A percentile compares a stretch with the other conserved stretches of the same genome.
Evolutionary conservation across 805 yeast genomes (phyloP).

Genomic region (Lachancea sp.): DNA sequence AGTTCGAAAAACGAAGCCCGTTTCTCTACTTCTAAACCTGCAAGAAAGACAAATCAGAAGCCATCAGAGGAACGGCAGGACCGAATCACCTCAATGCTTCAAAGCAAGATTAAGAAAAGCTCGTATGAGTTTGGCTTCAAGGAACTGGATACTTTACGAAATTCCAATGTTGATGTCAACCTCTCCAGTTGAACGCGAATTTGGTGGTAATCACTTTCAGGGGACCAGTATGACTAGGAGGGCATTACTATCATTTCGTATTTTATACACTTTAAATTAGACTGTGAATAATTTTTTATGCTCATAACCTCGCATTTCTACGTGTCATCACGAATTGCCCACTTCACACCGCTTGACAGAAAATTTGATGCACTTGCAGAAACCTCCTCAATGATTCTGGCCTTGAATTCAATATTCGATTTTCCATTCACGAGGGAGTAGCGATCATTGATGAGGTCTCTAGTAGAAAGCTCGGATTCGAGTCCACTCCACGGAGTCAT

Average conservation of each 20-base stretch:
- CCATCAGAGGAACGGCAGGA: constrained; percentile 9
- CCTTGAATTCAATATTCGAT: constrained; percentile 5
- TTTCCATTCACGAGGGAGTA: constrained; percentile 14
- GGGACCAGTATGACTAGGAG: not conserved
- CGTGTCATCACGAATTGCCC: constrained; percentile 42
- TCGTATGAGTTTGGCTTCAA: not conserved
- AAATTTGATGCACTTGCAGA: constrained; percentile 36
- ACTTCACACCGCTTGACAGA: constrained; percentile 43
- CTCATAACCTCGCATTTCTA: not conserved
- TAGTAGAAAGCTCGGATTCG: constrained; percentile 36
- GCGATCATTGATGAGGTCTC: constrained; percentile 24
- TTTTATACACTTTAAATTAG: not conserved
- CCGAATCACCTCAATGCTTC: constrained; percentile 15
- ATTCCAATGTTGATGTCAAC: not conserved
- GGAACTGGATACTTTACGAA: not conserved
- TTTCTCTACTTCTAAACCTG: constrained; percentile 6
- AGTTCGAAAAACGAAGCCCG: constrained; percentile 7
- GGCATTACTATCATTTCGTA: too few relatives aligned
- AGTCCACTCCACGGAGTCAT: constrained; percentile 58
- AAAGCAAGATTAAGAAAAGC: constrained; percentile 9
- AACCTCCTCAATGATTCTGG: constrained; percentile 8
- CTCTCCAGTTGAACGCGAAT: not conserved
- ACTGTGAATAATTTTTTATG: not conserved
- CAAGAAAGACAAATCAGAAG: constrained; percentile 3
- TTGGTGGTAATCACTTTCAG: not conserved